phyloP scores from a whole-genome alignment of 1,284 basidiomycete species.

The Dichomitus squalens region DNA sequence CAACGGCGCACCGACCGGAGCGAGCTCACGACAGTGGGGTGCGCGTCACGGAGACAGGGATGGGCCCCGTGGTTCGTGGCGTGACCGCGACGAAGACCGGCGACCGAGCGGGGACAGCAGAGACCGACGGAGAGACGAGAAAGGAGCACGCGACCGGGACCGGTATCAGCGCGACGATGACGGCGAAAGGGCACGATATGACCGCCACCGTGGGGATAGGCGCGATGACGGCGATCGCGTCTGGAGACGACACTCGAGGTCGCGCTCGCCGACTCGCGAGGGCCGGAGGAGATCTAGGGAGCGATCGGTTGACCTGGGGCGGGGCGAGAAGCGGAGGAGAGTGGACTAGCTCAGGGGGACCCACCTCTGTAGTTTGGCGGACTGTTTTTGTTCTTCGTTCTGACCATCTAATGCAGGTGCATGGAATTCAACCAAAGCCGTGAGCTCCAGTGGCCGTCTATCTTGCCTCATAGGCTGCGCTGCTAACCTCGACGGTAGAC shows the following conservation, averaged over 20 bases:
- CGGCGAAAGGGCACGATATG: slow-evolving; percentile 27
- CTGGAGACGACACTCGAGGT: slow-evolving; percentile 40
- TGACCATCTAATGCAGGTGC: no score
- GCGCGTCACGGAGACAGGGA: slow-evolving; percentile 25
- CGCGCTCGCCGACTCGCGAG: slow-evolving; percentile 34
- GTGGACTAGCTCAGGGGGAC: slow-evolving; percentile 17
- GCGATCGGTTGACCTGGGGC: slow-evolving; percentile 35
- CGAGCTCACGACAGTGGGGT: slow-evolving; percentile 45
- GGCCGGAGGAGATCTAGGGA: slow-evolving; percentile 43
- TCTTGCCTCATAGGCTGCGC: no score
- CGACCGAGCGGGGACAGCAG: slow-evolving; percentile 30
- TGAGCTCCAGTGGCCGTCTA: no score
- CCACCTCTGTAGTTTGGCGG: neutral
- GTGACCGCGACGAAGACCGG: slow-evolving; percentile 38
- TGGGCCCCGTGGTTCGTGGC: slow-evolving; percentile 43
- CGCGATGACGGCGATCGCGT: slow-evolving; percentile 7
- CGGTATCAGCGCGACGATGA: slow-evolving; percentile 26
- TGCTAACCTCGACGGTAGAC: no score
- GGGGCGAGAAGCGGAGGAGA: slow-evolving; percentile 39
- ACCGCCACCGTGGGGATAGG: slow-evolving; percentile 11
- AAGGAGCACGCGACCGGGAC: no score
- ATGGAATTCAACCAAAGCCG: no score
- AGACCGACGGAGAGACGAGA: slow-evolving; percentile 32
- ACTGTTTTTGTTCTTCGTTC: neutral
- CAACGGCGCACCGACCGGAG: slow-evolving; percentile 41